phyloP scores from a whole-genome alignment of 176 grass and related monocot genomes.

The Oryza coarctata region DNA sequence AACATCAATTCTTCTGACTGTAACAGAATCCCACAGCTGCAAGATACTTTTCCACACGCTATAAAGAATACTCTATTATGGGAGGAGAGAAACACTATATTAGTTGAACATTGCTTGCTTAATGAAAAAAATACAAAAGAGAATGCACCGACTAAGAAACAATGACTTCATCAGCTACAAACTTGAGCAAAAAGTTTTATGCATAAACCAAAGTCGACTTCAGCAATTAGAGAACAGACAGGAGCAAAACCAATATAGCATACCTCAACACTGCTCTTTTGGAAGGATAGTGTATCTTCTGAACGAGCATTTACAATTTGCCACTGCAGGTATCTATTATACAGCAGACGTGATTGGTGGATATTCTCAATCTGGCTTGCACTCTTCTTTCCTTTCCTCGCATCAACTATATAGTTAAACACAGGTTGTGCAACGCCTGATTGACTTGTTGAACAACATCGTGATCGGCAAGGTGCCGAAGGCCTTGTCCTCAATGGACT shows the following conservation, averaged over 20 bases:
- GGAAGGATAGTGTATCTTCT: conserved; percentile 36
- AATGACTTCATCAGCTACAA: neutral
- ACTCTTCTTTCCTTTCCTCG: conserved; percentile 53
- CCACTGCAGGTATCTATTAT: conserved; percentile 70
- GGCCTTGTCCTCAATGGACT: conserved; percentile 45
- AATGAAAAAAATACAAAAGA: neutral
- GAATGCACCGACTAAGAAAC: neutral
- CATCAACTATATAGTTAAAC: conserved; percentile 39
- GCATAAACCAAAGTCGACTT: neutral
- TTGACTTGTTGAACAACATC: conserved; percentile 5
- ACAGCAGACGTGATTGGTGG: conserved; percentile 55
- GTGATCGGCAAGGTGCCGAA: conserved; percentile 39
- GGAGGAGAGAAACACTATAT: conserved; percentile 23
- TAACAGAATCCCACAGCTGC: conserved; percentile 42
- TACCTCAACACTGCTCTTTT: conserved; percentile 59
- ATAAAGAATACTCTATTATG: conserved; percentile 47
- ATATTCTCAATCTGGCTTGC: conserved; percentile 53
- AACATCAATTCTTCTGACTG: conserved; percentile 43
- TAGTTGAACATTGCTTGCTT: neutral
- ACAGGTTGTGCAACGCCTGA: neutral
- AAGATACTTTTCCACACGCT: conserved; percentile 46
- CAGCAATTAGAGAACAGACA: neutral
- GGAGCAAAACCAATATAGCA: neutral
- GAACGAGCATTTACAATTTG: conserved; percentile 49
- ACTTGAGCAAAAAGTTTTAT: neutral